Evolutionary conservation across 805 yeast species (phyloP).

Genomic region (Ogataea philodendri): DNA sequence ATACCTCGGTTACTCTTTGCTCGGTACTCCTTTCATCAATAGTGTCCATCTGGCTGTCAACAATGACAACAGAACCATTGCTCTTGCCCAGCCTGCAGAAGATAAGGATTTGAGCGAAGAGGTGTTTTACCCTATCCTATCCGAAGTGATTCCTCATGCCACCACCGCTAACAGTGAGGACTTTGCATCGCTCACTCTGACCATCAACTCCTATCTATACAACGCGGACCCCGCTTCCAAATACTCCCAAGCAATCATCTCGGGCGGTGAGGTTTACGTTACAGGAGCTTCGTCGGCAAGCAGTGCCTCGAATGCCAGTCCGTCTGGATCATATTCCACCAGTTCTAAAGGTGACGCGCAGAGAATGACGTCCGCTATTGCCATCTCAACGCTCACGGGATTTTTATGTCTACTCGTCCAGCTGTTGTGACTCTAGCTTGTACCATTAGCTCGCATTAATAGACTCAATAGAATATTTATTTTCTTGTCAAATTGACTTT

Average conservation of each 20-base stretch:
- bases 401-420: slow-evolving; percentile 4
- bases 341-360: slow-evolving; percentile 3
- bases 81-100: slow-evolving; percentile 38
- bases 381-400: slow-evolving; percentile 1
- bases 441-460: slow-evolving; percentile 5
- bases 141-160: slow-evolving; percentile 36
- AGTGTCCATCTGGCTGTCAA: slow-evolving; percentile 62
- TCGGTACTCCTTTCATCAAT: slow-evolving; percentile 60
- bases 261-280: slow-evolving; percentile 32
- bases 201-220: slow-evolving; percentile 15
- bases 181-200: slow-evolving; percentile 27
- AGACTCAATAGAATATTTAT: slow-evolving; percentile 1
- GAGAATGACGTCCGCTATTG: not conserved
- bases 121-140: slow-evolving; percentile 22
- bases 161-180: slow-evolving; percentile 23
- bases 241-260: slow-evolving; percentile 23
- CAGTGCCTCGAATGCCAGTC: slow-evolving; percentile 4
- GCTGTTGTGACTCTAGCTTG: slow-evolving; percentile 1
- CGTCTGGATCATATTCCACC: slow-evolving; percentile 16
- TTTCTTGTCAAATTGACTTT: slow-evolving; percentile 24
- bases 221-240: slow-evolving; percentile 10
- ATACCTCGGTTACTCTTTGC: slow-evolving; percentile 45
- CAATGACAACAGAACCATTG: slow-evolving; percentile 53
- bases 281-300: slow-evolving; percentile 10
- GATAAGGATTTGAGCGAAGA: slow-evolving; percentile 1